Percentiles rank a stretch among this genome's conserved stretches.
These are phyloP conservation scores for Cladosporium sp. DNA, from an alignment of 2,329 filamentous ascomycete species.

Conservation along the genomic window DNA sequence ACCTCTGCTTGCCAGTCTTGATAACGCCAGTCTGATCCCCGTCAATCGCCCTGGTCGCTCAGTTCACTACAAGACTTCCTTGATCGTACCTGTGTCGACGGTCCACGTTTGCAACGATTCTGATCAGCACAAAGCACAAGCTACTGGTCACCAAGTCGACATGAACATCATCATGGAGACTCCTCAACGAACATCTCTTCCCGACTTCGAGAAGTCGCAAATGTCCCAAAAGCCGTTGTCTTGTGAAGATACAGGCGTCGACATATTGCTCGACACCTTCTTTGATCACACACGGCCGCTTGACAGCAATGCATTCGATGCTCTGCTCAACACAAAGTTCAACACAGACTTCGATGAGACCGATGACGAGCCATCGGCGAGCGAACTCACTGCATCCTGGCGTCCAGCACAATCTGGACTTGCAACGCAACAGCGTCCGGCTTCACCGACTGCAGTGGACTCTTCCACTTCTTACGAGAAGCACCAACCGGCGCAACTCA, in stretches of 20 bases:
- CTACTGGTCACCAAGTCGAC: not conserved
- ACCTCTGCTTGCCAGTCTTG: conserved; percentile 4
- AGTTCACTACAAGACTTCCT: not conserved
- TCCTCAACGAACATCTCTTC: not conserved
- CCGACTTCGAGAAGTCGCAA: not conserved
- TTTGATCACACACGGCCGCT: conserved; percentile 3
- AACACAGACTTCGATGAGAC: not conserved
- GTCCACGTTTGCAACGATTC: not conserved
- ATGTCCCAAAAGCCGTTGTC: not conserved
- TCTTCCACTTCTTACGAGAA: not conserved
- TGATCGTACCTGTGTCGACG: not conserved
- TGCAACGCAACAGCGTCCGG: not conserved
- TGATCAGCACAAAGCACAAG: not conserved
- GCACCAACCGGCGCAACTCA: not conserved
- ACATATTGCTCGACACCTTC: conserved; percentile 8
- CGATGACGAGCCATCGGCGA: not conserved
- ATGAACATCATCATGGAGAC: conserved; percentile 18
- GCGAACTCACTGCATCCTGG: not conserved
- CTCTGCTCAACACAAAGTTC: conserved; percentile 5
- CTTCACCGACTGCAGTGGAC: not conserved
- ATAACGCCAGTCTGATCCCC: conserved; percentile 4
- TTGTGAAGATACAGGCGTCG: not conserved
- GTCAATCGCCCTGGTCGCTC: not conserved
- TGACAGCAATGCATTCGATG: conserved; percentile 1
- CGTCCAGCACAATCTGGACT: not conserved